These are phyloP conservation scores for Austroboletus festivus DNA, from an alignment of 768 basidiomycete species.

Conservation along the genomic window DNA sequence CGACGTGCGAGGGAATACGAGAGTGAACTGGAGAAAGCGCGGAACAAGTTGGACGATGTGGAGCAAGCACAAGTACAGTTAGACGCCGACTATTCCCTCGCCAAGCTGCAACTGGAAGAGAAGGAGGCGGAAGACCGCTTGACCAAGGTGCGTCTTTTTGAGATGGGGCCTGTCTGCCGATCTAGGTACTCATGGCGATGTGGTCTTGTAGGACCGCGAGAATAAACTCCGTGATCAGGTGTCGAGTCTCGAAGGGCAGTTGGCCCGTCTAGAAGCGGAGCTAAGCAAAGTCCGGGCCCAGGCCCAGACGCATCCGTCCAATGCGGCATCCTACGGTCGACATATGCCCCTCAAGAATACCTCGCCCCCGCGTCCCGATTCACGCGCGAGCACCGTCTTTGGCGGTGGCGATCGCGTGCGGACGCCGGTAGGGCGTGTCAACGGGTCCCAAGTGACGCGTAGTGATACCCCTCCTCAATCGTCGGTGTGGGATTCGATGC, in stretches of 20 bases:
- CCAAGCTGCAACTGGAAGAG: slow-evolving; percentile 72
- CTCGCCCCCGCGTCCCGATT: slow-evolving; percentile 64
- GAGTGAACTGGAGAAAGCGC: slow-evolving; percentile 54
- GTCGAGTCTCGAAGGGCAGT: slow-evolving; percentile 55
- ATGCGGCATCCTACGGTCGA: slow-evolving; percentile 42
- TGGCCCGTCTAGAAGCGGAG: slow-evolving; percentile 56
- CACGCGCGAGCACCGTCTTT: slow-evolving; percentile 66
- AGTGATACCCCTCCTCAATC: slow-evolving; percentile 49
- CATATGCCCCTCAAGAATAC: slow-evolving; percentile 28
- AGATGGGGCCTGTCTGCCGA: neutral
- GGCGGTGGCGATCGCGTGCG: slow-evolving; percentile 46
- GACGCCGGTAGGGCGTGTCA: slow-evolving; percentile 46
- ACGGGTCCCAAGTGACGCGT: slow-evolving; percentile 28
- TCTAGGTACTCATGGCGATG: slow-evolving; percentile 2
- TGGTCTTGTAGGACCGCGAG: slow-evolving; percentile 58
- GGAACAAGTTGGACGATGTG: slow-evolving; percentile 60
- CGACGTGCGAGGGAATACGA: slow-evolving; percentile 70
- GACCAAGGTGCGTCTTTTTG: slow-evolving; percentile 46
- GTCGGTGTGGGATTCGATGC: slow-evolving; percentile 76
- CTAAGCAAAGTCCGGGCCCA: slow-evolving; percentile 49
- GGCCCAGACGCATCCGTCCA: slow-evolving; percentile 25
- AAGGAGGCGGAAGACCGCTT: slow-evolving; percentile 68
- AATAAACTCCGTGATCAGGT: slow-evolving; percentile 66
- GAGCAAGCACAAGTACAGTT: slow-evolving; percentile 65
- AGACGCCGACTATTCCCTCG: slow-evolving; percentile 66